Percentiles rank a stretch among this genome's conserved stretches.
These are phyloP conservation scores for Phaeotremella fagi DNA, from an alignment of 768 basidiomycete genomes.

Conservation along the genomic window DNA sequence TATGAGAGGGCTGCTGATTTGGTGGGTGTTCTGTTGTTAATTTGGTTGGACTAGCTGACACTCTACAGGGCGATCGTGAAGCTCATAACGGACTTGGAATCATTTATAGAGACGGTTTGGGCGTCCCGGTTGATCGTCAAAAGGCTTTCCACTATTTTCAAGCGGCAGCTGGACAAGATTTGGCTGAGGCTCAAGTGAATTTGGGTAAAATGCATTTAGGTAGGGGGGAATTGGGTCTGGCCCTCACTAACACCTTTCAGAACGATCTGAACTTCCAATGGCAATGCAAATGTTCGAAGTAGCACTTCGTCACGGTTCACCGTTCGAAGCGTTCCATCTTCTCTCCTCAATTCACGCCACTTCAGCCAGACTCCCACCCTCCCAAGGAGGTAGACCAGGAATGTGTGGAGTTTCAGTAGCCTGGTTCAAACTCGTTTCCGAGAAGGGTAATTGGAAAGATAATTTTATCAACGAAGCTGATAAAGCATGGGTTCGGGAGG, in stretches of 20 bases:
- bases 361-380: conserved; percentile 50
- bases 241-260: no score
- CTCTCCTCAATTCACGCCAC: conserved; percentile 73
- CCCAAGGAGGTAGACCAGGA: conserved; percentile 49
- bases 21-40: conserved; percentile 23
- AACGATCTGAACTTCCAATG: conserved; percentile 60
- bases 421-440: conserved; percentile 86
- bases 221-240: no score
- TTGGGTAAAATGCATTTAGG: conserved; percentile 62
- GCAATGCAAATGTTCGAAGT: conserved; percentile 74
- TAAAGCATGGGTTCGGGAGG: conserved; percentile 59
- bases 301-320: conserved; percentile 80
- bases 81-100: conserved; percentile 85
- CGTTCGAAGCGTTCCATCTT: conserved; percentile 92
- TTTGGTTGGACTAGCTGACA: background rate
- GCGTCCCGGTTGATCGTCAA: conserved; percentile 60
- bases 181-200: conserved; percentile 88
- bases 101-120: conserved; percentile 84
- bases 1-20: conserved; percentile 68
- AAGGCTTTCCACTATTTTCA: conserved; percentile 66
- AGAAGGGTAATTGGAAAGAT: conserved; percentile 81
- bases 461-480: conserved; percentile 73
- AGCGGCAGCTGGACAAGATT: conserved; percentile 76
- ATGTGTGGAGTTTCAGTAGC: conserved; percentile 86
- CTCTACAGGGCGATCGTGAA: conserved; percentile 69